Base-by-base conservation (phyloP, 2,329 filamentous ascomycete genomes). In the Dothiorella sarmentorum region DNA sequence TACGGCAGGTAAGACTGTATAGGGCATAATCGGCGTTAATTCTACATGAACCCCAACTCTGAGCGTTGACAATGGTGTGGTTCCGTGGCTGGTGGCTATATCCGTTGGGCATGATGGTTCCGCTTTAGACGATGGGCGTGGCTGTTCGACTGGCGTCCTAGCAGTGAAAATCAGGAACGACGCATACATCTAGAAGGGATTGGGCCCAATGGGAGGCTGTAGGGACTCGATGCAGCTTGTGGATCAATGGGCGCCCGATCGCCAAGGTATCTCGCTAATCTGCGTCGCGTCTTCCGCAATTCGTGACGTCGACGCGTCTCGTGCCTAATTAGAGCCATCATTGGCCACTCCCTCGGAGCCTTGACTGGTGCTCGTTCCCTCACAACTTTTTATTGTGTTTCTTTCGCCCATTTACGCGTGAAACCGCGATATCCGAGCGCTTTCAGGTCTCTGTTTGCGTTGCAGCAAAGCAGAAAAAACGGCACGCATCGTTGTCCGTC, bases 261-360 rank as follows among this genome's bases (percentile, higher is more conserved):
- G 55, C 55, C 55, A 57, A 57, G 55, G 7, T 42, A 6, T 10
- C 40, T 57, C 56, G 56, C 56, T 56, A 33, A 56, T 56, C 52
- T 56, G 56, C 56, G 37, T 58, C 56, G 56, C 56, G 56, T 58
- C 56, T 51, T 26, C 56, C 56, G 56, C 56, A 26, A 35, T 58
- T 31, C 44, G 44, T 58, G 56, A 58, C 56, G 56, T 58, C 56
- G 56, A 58, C 56, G 56, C 56, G 56, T 52, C 45, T 58, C 20
- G 9, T 13, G 43, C 37, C 47, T 38, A 43, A 58, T 51, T 58
- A 42, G n/a, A 58, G 56, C 56, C 45, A 52, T 58, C 44, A 52
- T 58, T 52, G 44, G 56, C 56, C 56, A 58, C 56, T 43, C 55
- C 17, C 24, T 37, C 43, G 29, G 20, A 10, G 0, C 27, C 24